Evolutionary conservation across 2,329 filamentous ascomycete species (phyloP), one percentile per base, ranked within the genome.

Genomic region (Penicillium sp.): DNA sequence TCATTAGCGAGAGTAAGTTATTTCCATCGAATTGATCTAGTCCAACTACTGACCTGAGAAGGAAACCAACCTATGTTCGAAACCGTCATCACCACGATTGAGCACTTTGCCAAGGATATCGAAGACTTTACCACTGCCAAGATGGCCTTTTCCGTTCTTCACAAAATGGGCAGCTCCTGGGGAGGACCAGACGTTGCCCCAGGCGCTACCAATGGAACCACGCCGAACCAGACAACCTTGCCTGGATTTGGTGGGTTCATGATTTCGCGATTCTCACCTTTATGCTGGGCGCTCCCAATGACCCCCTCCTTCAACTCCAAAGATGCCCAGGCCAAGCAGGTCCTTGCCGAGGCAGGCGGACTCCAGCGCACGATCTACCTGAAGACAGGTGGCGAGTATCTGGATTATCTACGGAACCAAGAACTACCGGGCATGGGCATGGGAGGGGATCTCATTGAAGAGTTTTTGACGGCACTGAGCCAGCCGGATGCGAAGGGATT

Each of bases 181-280:
- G 93, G 95, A 56, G 95, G 93, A 0, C 90, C 92, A 1, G 91
- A 96, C 62, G 76, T 86, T 62, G 80, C 89, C 37, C 73, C 70
- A 13, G 67, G 65, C 7, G 58, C 66, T 25, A 43, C 67, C 19
- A 72, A 75, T 52, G 69, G 69, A 27, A 59, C 66, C 27, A 54
- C 69, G 43, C 54, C 67, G 16, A 65, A 72, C 23, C 76, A 81
- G 47, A 77, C 80, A 3, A 75, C 75, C 3, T 74, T 99, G 27
- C 91, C 93, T 2, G 93, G 95, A 7, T 99, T 99, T 71, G 92
- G 96, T 66, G 84, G 85, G 55, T 98, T 96, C 76, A 89, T 96
- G 76, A 90, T 98, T 57, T 86, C 90, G 44, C 86, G 90, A 23
- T 96, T 99, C 78, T 93, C 96, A 57, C 85, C 90, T 0, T 83